phyloP scores from a whole-genome alignment of 805 yeast genomes.

The Starmerella khaoyaiensis region DNA sequence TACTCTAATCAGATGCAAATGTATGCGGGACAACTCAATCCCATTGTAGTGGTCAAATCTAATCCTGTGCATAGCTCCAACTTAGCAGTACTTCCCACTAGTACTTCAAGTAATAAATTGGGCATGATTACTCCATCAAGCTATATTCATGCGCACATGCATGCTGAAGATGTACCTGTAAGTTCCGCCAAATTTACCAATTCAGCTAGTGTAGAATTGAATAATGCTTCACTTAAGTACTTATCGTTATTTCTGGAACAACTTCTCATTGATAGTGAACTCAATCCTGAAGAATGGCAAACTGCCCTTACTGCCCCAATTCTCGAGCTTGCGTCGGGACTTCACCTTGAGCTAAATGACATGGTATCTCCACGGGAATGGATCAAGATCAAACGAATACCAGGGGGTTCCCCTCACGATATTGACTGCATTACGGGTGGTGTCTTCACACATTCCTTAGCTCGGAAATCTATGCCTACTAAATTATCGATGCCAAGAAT shows the following conservation, averaged over 20 bases:
- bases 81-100: no score
- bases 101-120: no score
- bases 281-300: slow-evolving; percentile 46
- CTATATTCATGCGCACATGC: neutral
- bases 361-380: slow-evolving; percentile 78
- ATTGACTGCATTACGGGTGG: slow-evolving; percentile 61
- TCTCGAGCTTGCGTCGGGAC: slow-evolving; percentile 40
- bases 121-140: slow-evolving; percentile 1
- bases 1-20: no score
- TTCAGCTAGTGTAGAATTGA: slow-evolving; percentile 23
- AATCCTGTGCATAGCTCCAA: no score
- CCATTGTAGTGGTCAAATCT: neutral
- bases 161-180: slow-evolving; percentile 6
- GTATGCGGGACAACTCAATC: neutral
- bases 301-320: slow-evolving; percentile 39
- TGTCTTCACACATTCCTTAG: slow-evolving; percentile 71
- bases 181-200: slow-evolving; percentile 15
- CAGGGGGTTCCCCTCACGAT: slow-evolving; percentile 57
- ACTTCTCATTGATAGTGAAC: slow-evolving; percentile 25
- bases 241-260: slow-evolving; percentile 24
- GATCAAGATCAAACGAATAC: slow-evolving; percentile 70
- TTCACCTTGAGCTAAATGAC: slow-evolving; percentile 52
- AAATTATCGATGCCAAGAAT: slow-evolving; percentile 55
- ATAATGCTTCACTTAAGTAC: slow-evolving; percentile 26
- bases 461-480: slow-evolving; percentile 65